phyloP scores from a whole-genome alignment of 306 rosid species.

The Malus orientalis region DNA sequence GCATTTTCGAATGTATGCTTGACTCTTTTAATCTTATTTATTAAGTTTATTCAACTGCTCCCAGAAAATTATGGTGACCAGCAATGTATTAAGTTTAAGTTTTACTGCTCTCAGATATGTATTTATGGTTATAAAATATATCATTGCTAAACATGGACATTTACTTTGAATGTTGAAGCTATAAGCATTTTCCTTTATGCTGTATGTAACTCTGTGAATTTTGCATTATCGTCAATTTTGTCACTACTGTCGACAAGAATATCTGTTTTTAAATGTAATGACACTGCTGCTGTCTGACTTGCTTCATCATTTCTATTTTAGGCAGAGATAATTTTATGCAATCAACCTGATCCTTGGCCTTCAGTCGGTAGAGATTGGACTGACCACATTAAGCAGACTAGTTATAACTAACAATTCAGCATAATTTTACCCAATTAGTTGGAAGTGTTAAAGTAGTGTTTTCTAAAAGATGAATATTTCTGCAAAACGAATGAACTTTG shows the following conservation, averaged over 20 bases:
- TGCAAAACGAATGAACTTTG: not conserved
- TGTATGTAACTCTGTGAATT: not conserved
- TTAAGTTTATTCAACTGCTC: not conserved
- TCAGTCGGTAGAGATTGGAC: not conserved
- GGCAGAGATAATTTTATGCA: not conserved
- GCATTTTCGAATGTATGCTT: conserved; percentile 18
- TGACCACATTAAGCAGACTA: not conserved
- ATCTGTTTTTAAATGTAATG: not conserved
- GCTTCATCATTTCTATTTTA: not conserved
- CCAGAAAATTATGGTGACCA: not conserved
- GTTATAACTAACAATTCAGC: not conserved
- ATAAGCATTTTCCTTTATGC: not conserved
- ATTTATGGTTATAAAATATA: not conserved
- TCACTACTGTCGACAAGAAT: not conserved
- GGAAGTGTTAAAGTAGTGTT: not conserved
- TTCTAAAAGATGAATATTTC: not conserved
- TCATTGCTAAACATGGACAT: not conserved
- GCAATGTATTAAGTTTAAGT: not conserved
- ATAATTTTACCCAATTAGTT: not conserved
- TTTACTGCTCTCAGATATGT: not conserved
- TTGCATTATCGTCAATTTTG: not conserved
- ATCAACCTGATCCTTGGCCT: not conserved
- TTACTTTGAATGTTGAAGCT: not conserved
- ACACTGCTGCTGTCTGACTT: not conserved
- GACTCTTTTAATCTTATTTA: not conserved